These are phyloP conservation scores for Cenchrus purpureus DNA, from an alignment of 176 grass and related monocot genomes.

Conservation along the genomic window DNA sequence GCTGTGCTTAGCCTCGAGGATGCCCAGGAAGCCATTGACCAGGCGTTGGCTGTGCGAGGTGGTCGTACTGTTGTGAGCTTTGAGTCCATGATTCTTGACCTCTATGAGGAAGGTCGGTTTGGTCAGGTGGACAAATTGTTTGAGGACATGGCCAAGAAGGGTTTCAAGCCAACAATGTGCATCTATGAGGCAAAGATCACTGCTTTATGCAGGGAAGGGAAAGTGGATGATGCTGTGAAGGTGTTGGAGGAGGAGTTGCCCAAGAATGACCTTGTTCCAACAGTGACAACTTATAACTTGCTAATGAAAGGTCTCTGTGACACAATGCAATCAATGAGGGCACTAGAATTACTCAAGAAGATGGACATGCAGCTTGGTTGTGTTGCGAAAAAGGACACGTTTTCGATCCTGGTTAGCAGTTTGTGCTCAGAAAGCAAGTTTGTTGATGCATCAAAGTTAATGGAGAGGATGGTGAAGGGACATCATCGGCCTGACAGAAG, in stretches of 20 bases:
- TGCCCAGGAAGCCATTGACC: slow-evolving; percentile 62
- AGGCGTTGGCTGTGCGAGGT: slow-evolving; percentile 52
- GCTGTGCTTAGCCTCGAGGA: slow-evolving; percentile 57
- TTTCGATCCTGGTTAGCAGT: slow-evolving; percentile 63
- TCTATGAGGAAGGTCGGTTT: slow-evolving; percentile 62
- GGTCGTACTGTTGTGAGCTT: slow-evolving; percentile 60
- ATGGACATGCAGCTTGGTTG: slow-evolving; percentile 66
- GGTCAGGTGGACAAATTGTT: slow-evolving; percentile 66
- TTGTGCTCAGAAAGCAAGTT: slow-evolving; percentile 58
- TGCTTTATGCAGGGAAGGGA: slow-evolving; percentile 62
- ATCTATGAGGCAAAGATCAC: slow-evolving; percentile 64
- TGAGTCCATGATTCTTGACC: slow-evolving; percentile 50
- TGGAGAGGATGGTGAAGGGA: slow-evolving; percentile 76
- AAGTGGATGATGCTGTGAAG: slow-evolving; percentile 50
- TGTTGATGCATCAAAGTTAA: slow-evolving; percentile 54
- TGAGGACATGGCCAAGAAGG: slow-evolving; percentile 65
- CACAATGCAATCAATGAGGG: slow-evolving; percentile 56
- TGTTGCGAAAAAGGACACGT: slow-evolving; percentile 61
- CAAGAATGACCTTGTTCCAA: slow-evolving; percentile 60
- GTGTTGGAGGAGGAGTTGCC: slow-evolving; percentile 67
- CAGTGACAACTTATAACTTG: slow-evolving; percentile 66
- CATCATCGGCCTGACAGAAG: slow-evolving; percentile 48
- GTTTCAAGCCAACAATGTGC: slow-evolving; percentile 58
- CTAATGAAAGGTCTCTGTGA: slow-evolving; percentile 75
- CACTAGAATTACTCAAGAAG: slow-evolving; percentile 65